Evolutionary conservation across 2,329 filamentous ascomycete species (phyloP), one percentile per base, ranked within the genome.

Genomic region (Penicillium sp.): DNA sequence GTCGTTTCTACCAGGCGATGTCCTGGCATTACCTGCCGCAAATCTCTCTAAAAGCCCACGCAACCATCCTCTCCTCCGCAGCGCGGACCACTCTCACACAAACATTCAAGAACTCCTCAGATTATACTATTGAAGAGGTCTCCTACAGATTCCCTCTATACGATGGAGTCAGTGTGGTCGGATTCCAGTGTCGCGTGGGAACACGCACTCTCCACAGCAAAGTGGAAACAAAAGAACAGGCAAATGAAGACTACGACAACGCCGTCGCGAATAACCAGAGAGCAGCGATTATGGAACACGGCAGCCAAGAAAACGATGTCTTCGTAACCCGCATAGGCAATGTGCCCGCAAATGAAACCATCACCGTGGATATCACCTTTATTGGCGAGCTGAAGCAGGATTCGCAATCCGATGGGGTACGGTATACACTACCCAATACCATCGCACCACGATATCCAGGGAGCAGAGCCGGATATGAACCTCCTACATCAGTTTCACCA

Each of bases 311-410:
- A 1, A 77, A 82, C 2, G 88, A 91, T 67, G 82, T 89, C 26
- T 91, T 91, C 67, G 83, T 80, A 3, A 87, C 87, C 0, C 84
- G 80, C 0, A 74, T 92, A 1, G 88, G 87, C 9, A 90, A 90
- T 59, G 79, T 91, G 0, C 84, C 86, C 0, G 78, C 83, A 0
- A 79, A 78, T 0, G 80, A 81, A 14, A 79, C 76, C 29, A 74
- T 90, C 29, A 68, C 79, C 6, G 81, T 91, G 6, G 79, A 87
- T 10, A 83, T 91, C 51, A 83, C 78, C 0, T 90, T 89, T 57
- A 77, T 90, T 4, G 86, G 85, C 2, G 87, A 91, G 67, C 77
- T 91, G 50, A 89, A 89, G 72, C 86, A 90, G 60, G 87, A 91
- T 65, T 81, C 85, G 39, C 83, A 87, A 57, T 77, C 83, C 3